A percentile compares a stretch with the other conserved stretches of the same genome.
Evolutionary conservation across 1,284 basidiomycete species (phyloP).

Genomic region (Irpex lacteus): DNA sequence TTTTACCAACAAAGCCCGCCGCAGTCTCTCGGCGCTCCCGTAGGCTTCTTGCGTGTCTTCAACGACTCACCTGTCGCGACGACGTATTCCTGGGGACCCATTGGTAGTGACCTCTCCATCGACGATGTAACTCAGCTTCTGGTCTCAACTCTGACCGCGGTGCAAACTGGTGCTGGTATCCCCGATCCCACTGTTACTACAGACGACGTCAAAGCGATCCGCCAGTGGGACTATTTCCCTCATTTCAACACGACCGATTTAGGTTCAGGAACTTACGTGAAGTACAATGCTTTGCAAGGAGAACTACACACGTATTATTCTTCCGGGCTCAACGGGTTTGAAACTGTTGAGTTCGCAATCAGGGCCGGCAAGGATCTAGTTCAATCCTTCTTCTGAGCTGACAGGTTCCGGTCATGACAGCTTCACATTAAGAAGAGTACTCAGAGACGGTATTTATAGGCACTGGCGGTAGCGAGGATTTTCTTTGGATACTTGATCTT

Average conservation of each 20-base stretch:
- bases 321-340: conserved; percentile 7
- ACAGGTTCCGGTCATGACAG: not conserved
- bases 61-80: conserved; percentile 2
- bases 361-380: conserved; percentile 4
- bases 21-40: not conserved
- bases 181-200: not conserved
- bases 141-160: not conserved
- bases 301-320: not conserved
- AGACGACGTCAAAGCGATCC: conserved; percentile 4
- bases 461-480: too few relatives aligned
- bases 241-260: not conserved
- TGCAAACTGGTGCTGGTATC: not conserved
- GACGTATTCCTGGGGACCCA: conserved; percentile 2
- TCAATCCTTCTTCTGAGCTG: not conserved
- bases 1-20: not conserved
- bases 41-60: conserved; percentile 3
- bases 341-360: conserved; percentile 6
- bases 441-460: too few relatives aligned
- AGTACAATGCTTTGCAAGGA: conserved; percentile 5
- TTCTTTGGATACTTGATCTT: too few relatives aligned
- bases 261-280: not conserved
- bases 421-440: too few relatives aligned
- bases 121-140: not conserved
- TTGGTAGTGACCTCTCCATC: not conserved
- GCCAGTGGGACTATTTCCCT: conserved; percentile 4